Evolutionary conservation across 1,284 basidiomycete species (phyloP).

Genomic region (Polyporus tsugae): DNA sequence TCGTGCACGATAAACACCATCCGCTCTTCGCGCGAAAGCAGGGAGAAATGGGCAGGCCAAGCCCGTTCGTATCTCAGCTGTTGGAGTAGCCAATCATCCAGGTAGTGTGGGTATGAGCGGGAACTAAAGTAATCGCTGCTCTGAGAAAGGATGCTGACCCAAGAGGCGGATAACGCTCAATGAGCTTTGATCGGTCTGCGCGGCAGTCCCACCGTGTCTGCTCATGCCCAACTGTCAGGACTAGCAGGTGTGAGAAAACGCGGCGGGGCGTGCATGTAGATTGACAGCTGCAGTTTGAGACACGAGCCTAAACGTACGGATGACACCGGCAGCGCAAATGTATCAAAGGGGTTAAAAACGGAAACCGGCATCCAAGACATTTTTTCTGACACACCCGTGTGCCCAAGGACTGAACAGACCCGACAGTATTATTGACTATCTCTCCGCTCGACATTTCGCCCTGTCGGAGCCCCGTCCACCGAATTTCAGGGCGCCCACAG

Average conservation of each 20-base stretch:
- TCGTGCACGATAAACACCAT: not conserved
- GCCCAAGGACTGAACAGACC: not conserved
- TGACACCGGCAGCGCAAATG: not conserved
- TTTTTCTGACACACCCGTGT: not conserved
- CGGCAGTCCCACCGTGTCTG: not conserved
- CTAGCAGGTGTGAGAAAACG: not conserved
- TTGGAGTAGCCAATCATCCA: not conserved
- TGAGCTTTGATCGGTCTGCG: not conserved
- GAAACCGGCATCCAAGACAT: slow-evolving; percentile 7
- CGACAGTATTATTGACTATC: not conserved
- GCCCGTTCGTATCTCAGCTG: not conserved
- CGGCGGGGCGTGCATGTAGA: not conserved
- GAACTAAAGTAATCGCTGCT: not conserved
- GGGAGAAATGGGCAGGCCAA: not conserved
- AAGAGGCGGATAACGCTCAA: not conserved
- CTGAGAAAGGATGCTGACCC: not conserved
- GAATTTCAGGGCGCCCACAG: not conserved
- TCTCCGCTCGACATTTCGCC: slow-evolving; percentile 1
- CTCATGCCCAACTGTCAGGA: not conserved
- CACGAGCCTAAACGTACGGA: not conserved
- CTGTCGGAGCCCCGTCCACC: not conserved
- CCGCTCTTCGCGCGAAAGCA: not conserved
- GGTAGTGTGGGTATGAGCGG: not conserved
- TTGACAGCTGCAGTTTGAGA: not conserved
- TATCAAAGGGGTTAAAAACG: slow-evolving; percentile 2